Conservation (phyloP, 2,329 filamentous ascomycete genomes). For the Coniella vitis region DNA sequence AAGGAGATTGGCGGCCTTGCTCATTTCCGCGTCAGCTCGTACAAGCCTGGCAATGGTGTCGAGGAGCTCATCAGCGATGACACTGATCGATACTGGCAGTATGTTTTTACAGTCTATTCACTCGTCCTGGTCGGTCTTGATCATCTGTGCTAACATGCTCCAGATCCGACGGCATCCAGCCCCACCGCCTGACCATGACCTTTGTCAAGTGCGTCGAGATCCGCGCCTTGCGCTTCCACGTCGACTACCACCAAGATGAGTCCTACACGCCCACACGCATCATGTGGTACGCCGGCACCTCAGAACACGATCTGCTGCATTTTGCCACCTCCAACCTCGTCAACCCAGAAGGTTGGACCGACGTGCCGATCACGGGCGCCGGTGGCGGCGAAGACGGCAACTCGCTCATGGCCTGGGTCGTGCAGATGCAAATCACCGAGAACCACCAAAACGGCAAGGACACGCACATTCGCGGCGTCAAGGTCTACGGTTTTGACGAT, state of each 20-base stretch:
- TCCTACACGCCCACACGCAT: slow-evolving; percentile 96
- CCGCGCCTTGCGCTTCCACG: slow-evolving; percentile 69
- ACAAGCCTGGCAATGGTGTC: slow-evolving; percentile 74
- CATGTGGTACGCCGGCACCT: slow-evolving; percentile 79
- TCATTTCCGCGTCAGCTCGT: slow-evolving; percentile 74
- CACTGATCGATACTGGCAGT: slow-evolving; percentile 73
- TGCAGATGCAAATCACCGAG: slow-evolving; percentile 86
- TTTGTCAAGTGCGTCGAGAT: slow-evolving; percentile 80
- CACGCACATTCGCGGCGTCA: slow-evolving; percentile 90
- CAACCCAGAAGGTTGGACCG: slow-evolving; percentile 82
- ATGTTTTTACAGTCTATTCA: slow-evolving; percentile 23
- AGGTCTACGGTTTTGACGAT: slow-evolving; percentile 63
- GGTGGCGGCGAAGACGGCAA: slow-evolving; percentile 59
- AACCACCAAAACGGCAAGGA: slow-evolving; percentile 99
- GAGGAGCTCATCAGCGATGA: slow-evolving; percentile 70
- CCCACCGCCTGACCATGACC: slow-evolving; percentile 72
- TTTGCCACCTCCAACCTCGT: slow-evolving; percentile 76
- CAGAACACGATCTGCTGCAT: slow-evolving; percentile 83
- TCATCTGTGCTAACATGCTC: not conserved
- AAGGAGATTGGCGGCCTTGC: slow-evolving; percentile 83
- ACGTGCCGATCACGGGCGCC: slow-evolving; percentile 57
- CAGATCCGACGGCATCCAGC: slow-evolving; percentile 76
- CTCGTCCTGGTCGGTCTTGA: not conserved
- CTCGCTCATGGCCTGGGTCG: slow-evolving; percentile 77
- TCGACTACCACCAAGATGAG: slow-evolving; percentile 90